Conservation (phyloP, 176 grass and related monocot species). For the Juncus inflexus region DNA sequence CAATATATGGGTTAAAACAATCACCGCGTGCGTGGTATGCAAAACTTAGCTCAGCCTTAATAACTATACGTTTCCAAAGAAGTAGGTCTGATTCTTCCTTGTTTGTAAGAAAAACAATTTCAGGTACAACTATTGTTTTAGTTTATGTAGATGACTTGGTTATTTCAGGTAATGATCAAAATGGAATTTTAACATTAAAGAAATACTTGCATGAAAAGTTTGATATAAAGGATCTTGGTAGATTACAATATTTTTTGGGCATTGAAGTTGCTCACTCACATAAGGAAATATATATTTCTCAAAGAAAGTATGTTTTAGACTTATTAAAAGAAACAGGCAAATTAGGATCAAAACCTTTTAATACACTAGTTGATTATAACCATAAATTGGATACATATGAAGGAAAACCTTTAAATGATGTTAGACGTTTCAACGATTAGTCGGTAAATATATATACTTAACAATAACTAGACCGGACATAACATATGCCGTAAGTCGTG, state of each 20-base stretch:
- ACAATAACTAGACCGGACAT: slow-evolving; percentile 5
- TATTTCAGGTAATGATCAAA: background rate
- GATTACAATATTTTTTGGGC: slow-evolving; percentile 3
- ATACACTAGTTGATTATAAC: slow-evolving; percentile 12
- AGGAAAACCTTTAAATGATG: background rate
- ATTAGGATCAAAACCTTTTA: background rate
- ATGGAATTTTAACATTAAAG: slow-evolving; percentile 1
- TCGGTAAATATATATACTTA: slow-evolving; percentile 14
- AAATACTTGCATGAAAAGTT: background rate
- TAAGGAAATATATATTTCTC: background rate
- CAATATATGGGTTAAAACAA: slow-evolving; percentile 15
- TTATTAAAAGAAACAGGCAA: slow-evolving; percentile 6
- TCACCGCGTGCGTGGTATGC: background rate
- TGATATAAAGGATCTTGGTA: slow-evolving; percentile 3
- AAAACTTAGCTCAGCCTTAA: slow-evolving; percentile 8
- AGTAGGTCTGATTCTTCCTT: background rate
- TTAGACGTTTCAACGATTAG: slow-evolving; percentile 7
- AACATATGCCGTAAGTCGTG: background rate
- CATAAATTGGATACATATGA: background rate
- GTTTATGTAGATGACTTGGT: background rate
- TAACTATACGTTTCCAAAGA: background rate
- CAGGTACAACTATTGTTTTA: background rate
- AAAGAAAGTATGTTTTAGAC: slow-evolving; percentile 21
- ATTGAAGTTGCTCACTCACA: slow-evolving; percentile 2
- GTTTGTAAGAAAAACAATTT: background rate